Evolutionary conservation across 306 rosid species (phyloP).

Genomic region (Clitoria ternatea): DNA sequence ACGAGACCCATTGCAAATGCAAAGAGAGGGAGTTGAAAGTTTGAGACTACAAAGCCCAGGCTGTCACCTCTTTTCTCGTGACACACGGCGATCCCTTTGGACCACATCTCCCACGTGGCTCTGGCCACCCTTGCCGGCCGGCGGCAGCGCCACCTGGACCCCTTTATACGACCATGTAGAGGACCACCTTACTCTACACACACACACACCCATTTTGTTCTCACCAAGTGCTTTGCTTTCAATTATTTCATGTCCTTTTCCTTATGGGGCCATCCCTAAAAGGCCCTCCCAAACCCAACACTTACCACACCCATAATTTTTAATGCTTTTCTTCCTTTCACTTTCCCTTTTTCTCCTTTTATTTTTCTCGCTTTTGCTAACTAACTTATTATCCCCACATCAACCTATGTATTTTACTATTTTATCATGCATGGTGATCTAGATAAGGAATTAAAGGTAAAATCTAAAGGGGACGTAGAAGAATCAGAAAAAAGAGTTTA

Average conservation of each 20-base stretch:
- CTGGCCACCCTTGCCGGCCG: constrained; percentile 57
- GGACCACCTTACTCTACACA: constrained; percentile 65
- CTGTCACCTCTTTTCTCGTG: constrained; percentile 40
- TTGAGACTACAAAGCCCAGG: constrained; percentile 32
- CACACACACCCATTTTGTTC: constrained; percentile 25
- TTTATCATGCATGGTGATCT: background rate
- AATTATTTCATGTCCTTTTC: constrained; percentile 75
- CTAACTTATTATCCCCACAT: constrained; percentile 1
- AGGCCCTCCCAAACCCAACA: constrained; percentile 38
- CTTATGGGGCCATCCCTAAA: constrained; percentile 42
- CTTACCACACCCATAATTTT: constrained; percentile 48
- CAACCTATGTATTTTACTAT: background rate
- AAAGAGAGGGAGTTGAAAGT: too few relatives aligned
- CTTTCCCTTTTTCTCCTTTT: background rate
- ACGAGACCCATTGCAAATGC: background rate
- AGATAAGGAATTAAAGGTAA: background rate
- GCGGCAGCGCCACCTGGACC: constrained; percentile 48
- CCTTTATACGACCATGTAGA: background rate
- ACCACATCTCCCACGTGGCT: constrained; percentile 75
- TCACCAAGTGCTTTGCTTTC: constrained; percentile 44
- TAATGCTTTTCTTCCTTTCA: constrained; percentile 28
- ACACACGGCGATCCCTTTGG: constrained; percentile 52
- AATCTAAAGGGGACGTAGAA: background rate
- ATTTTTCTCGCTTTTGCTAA: background rate
- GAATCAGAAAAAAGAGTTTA: too few relatives aligned